A percentile compares a stretch with the other conserved stretches of the same genome.
phyloP scores from a whole-genome alignment of 768 basidiomycete species.

The Termitomyces sp. region DNA sequence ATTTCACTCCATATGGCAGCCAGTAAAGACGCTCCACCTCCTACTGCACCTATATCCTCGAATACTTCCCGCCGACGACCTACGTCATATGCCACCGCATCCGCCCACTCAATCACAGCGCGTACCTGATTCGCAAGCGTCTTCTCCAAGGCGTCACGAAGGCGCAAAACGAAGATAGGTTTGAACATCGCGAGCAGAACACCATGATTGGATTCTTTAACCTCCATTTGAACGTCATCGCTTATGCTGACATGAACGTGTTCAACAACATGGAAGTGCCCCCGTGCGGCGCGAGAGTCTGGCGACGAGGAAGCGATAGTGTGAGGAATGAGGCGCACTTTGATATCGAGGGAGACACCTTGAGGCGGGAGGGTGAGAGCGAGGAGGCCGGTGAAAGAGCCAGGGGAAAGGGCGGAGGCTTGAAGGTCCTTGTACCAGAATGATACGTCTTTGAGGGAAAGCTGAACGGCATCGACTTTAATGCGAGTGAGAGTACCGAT shows the following conservation, averaged over 20 bases:
- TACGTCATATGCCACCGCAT: constrained; percentile 56
- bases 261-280: constrained; percentile 57
- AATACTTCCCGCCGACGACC: constrained; percentile 57
- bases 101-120: constrained; percentile 44
- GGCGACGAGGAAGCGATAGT: constrained; percentile 29
- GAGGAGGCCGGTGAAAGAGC: constrained; percentile 57
- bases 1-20: constrained; percentile 68
- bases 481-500: constrained; percentile 64
- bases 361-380: constrained; percentile 58
- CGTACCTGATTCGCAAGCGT: constrained; percentile 53
- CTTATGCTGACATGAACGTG: constrained; percentile 48
- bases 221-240: constrained; percentile 47
- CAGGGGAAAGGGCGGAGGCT: constrained; percentile 42
- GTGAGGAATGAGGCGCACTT: constrained; percentile 56
- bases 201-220: constrained; percentile 61
- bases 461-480: constrained; percentile 58
- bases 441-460: constrained; percentile 58
- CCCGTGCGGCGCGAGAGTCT: constrained; percentile 32
- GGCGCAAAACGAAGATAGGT: constrained; percentile 49
- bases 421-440: constrained; percentile 70
- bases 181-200: constrained; percentile 58
- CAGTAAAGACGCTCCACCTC: constrained; percentile 38
- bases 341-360: constrained; percentile 65
- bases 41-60: constrained; percentile 51
- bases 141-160: constrained; percentile 57